Evolutionary conservation across 2,329 filamentous ascomycete species (phyloP), one percentile per base, ranked within the genome.

Genomic region (Aspergillus thermomutatus): DNA sequence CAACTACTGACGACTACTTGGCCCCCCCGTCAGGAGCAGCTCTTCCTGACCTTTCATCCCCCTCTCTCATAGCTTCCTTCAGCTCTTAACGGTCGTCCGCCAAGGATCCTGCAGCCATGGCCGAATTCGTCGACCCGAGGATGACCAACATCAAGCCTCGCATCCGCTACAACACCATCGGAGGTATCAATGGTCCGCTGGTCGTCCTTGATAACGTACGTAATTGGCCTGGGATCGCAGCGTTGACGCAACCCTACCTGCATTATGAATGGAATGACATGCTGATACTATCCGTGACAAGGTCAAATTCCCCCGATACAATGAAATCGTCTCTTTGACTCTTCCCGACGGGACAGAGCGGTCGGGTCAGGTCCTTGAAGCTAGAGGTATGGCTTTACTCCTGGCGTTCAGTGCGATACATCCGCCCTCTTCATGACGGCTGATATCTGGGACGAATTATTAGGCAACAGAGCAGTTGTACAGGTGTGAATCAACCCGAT

Each of bases 291-390:
- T 34, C 47, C 19, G 19, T 11, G 51, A 55, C 52, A 72, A 96
- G 90, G 91, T 99, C 82, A 99, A 99, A 88, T 95, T 92, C 77
- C 94, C 94, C 62, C 84, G 87, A 74, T 99, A 90, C 83, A 97
- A 97, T 79, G 94, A 99, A 80, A 99, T 99, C 75, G 94, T 99
- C 65, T 92, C 89, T 61, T 80, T 99, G 76, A 97, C 93, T 40
- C 87, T 99, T 62, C 91, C 94, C 65, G 94, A 99, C 88, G 94
- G 94, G 76, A 89, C 91, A 50, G 87, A 93, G 79, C 86, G 94
- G 72, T 92, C 91, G 73, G 94, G 95, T 64, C 94, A 97, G 78
- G 94, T 99, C 66, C 82, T 99, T 67, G 95, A 99, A 81, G 94
- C 94, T 77, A 88, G 93, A 90, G 94, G 93, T 96, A 80, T 70